Evolutionary conservation across 2,329 filamentous ascomycete genomes (phyloP).

Genomic region (Ceratocystis cubensis): DNA sequence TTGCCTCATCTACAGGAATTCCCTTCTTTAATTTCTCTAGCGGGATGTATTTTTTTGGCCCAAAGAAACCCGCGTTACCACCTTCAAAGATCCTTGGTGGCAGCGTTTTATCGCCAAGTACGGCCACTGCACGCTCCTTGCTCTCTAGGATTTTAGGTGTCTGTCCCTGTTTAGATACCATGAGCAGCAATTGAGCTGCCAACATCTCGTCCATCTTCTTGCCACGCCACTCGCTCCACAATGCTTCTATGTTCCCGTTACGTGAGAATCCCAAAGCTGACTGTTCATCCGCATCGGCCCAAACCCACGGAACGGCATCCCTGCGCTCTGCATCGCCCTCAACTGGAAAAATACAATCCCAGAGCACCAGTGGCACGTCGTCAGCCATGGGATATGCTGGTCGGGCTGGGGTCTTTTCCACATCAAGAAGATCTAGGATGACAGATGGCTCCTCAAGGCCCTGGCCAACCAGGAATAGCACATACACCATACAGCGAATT

Average conservation of each 20-base stretch:
- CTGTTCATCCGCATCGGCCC: constrained; percentile 52
- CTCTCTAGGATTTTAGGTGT: constrained; percentile 14
- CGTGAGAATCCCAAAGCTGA: constrained; percentile 49
- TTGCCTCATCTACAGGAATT: constrained; percentile 41
- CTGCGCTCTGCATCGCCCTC: constrained; percentile 28
- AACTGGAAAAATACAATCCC: constrained; percentile 76
- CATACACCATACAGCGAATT: constrained; percentile 82
- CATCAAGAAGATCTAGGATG: constrained; percentile 62
- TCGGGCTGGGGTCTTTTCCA: constrained; percentile 55
- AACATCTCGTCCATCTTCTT: constrained; percentile 85
- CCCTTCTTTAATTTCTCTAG: constrained; percentile 40
- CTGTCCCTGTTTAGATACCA: constrained; percentile 36
- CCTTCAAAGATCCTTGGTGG: constrained; percentile 39
- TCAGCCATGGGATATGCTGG: constrained; percentile 85
- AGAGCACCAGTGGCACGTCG: constrained; percentile 80
- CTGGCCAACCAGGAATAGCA: constrained; percentile 88
- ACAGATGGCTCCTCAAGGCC: constrained; percentile 65
- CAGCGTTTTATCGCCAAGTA: constrained; percentile 9
- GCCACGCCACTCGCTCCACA: constrained; percentile 76
- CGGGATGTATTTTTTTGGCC: constrained; percentile 36
- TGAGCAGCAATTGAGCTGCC: constrained; percentile 57
- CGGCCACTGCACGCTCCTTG: constrained; percentile 12
- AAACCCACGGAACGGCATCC: constrained; percentile 64
- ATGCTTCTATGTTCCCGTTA: constrained; percentile 54
- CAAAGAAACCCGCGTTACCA: constrained; percentile 37